These are phyloP conservation scores for Ceraceosorus guamensis DNA, from an alignment of 1,284 basidiomycete genomes.

Conservation along the genomic window DNA sequence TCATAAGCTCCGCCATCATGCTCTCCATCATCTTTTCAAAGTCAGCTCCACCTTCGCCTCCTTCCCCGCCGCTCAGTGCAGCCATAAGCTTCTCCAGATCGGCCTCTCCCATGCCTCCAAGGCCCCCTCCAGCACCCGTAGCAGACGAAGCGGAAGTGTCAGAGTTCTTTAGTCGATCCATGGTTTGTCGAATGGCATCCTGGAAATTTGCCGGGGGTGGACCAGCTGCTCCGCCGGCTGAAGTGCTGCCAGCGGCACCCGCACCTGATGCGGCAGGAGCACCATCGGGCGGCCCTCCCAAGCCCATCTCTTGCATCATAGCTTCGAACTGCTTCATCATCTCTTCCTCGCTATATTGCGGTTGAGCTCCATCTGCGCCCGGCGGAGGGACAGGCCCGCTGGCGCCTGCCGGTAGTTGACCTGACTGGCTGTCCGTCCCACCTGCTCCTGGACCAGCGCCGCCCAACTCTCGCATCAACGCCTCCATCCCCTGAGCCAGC, in stretches of 20 bases:
- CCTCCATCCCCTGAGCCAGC: slow-evolving; percentile 74
- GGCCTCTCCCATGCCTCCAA: slow-evolving; percentile 52
- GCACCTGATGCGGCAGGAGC: neutral
- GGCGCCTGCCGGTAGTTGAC: neutral
- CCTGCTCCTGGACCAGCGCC: slow-evolving; percentile 7
- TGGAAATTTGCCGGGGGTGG: slow-evolving; percentile 61
- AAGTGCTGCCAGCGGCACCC: neutral
- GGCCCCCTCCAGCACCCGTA: slow-evolving; percentile 5
- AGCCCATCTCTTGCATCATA: slow-evolving; percentile 39
- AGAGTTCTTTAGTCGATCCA: slow-evolving; percentile 70
- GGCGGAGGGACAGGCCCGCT: neutral
- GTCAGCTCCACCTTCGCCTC: slow-evolving; percentile 52
- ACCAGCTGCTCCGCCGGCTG: slow-evolving; percentile 5
- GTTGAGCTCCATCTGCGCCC: neutral
- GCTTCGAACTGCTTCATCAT: slow-evolving; percentile 46
- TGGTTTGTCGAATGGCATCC: slow-evolving; percentile 66
- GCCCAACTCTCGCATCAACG: slow-evolving; percentile 65
- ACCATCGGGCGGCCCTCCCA: slow-evolving; percentile 10
- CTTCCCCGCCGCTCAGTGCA: slow-evolving; percentile 44
- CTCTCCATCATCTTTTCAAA: slow-evolving; percentile 71
- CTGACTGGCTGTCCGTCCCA: slow-evolving; percentile 2
- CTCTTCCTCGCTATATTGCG: slow-evolving; percentile 35
- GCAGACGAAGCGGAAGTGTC: slow-evolving; percentile 52
- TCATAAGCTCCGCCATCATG: slow-evolving; percentile 91
- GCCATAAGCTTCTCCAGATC: slow-evolving; percentile 60